Evolutionary conservation across 2,329 filamentous ascomycete genomes (phyloP).

Genomic region (Talaromyces sp.): DNA sequence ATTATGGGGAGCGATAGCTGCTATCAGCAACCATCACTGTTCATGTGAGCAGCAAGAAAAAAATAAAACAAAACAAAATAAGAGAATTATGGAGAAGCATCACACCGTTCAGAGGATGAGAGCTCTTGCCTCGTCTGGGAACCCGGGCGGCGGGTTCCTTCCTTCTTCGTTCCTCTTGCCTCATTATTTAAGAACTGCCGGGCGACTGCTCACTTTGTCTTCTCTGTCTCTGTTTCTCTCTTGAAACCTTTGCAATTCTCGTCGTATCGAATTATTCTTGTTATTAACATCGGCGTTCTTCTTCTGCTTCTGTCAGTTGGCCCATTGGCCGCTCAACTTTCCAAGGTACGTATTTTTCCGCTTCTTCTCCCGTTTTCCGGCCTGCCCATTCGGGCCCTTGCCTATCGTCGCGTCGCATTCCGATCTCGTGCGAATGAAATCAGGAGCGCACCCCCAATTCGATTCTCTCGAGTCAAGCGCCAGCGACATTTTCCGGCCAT

Average conservation of each 20-base stretch:
- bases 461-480: not conserved
- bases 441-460: not conserved
- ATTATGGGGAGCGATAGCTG: not conserved
- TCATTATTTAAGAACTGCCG: not conserved
- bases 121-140: conserved; percentile 2
- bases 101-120: not conserved
- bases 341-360: not conserved
- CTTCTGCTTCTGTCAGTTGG: not conserved
- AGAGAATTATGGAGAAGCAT: conserved; percentile 10
- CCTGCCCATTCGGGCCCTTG: not conserved
- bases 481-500: not conserved
- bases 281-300: not conserved
- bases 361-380: not conserved
- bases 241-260: not conserved
- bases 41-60: conserved; percentile 26
- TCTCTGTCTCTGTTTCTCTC: not conserved
- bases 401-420: not conserved
- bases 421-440: not conserved
- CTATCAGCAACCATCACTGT: not conserved
- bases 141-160: not conserved
- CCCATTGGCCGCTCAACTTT: not conserved
- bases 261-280: not conserved
- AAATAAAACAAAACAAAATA: conserved; percentile 9
- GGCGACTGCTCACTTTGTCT: not conserved
- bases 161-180: not conserved